Conservation (phyloP, 2,329 filamentous ascomycete species). For the Dryadomyces sulphureus region DNA sequence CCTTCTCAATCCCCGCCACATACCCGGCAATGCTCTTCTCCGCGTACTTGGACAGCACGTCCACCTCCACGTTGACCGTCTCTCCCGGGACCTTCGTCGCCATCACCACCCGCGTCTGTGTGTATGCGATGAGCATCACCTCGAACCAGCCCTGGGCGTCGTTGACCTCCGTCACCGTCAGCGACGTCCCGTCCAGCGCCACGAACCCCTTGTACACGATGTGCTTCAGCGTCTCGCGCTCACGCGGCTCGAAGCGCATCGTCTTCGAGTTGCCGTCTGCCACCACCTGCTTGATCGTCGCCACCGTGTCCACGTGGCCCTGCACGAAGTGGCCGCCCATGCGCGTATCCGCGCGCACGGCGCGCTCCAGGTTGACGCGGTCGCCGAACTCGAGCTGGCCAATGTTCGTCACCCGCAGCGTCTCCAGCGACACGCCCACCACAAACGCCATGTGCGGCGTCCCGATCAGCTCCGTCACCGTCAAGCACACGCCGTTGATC, state of each 20-base stretch:
- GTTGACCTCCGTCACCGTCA: slow-evolving; percentile 80
- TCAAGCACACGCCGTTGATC: slow-evolving; percentile 92
- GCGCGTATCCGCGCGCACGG: slow-evolving; percentile 76
- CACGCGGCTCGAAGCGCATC: slow-evolving; percentile 59
- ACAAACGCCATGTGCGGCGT: slow-evolving; percentile 44
- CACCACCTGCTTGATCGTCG: slow-evolving; percentile 54
- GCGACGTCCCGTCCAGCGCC: slow-evolving; percentile 81
- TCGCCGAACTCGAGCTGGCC: slow-evolving; percentile 52
- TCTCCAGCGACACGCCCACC: slow-evolving; percentile 90
- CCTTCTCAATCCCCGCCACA: slow-evolving; percentile 47
- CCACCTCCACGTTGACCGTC: slow-evolving; percentile 82
- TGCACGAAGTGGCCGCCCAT: slow-evolving; percentile 99
- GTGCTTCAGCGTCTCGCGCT: slow-evolving; percentile 59
- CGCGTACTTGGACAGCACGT: slow-evolving; percentile 74
- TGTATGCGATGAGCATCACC: slow-evolving; percentile 96
- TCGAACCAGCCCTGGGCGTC: slow-evolving; percentile 72
- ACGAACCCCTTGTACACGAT: slow-evolving; percentile 95
- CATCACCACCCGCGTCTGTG: slow-evolving; percentile 79
- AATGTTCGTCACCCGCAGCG: slow-evolving; percentile 89
- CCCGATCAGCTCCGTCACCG: slow-evolving; percentile 48
- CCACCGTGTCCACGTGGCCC: slow-evolving; percentile 87
- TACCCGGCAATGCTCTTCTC: slow-evolving; percentile 82
- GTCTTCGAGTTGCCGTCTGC: slow-evolving; percentile 85
- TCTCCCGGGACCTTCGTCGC: slow-evolving; percentile 67
- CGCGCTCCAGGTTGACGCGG: slow-evolving; percentile 82